phyloP scores from a whole-genome alignment of 306 rosid species.

The Vicia villosa region DNA sequence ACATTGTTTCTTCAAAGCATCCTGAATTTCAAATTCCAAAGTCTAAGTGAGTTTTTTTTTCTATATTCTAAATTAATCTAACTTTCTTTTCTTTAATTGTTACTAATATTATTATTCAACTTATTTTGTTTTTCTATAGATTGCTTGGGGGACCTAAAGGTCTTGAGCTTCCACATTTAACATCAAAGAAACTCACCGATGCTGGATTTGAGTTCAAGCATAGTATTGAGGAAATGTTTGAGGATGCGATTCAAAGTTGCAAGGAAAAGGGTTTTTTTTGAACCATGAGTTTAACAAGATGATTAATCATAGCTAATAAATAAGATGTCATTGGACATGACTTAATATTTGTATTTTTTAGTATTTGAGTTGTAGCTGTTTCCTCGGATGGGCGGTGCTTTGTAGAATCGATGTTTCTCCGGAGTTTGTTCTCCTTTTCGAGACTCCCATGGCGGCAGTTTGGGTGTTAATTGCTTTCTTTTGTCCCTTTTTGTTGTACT shows the following conservation, averaged over 20 bases:
- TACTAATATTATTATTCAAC: too few species aligned
- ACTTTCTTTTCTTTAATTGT: neutral
- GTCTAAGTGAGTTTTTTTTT: conserved; percentile 46
- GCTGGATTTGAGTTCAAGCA: conserved; percentile 28
- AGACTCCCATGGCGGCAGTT: too few species aligned
- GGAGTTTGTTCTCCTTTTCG: too few species aligned
- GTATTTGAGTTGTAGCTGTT: too few species aligned
- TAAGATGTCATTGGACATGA: too few species aligned
- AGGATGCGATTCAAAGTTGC: conserved; percentile 49
- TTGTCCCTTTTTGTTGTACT: too few species aligned
- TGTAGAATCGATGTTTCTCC: too few species aligned
- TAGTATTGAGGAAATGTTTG: conserved; percentile 50
- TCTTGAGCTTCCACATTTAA: neutral
- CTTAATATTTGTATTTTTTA: too few species aligned
- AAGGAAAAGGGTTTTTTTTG: conserved; percentile 23
- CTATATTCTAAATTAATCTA: neutral
- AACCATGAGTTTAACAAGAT: neutral
- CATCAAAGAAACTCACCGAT: conserved; percentile 54
- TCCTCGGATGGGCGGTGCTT: too few species aligned
- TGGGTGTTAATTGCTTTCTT: too few species aligned
- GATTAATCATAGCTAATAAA: neutral
- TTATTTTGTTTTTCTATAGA: conserved; percentile 24
- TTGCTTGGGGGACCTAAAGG: conserved; percentile 40
- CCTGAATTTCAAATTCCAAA: conserved; percentile 49
- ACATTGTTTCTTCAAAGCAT: conserved; percentile 44